Conservation (phyloP, 257 asterid species). For the Perilla frutescens region DNA sequence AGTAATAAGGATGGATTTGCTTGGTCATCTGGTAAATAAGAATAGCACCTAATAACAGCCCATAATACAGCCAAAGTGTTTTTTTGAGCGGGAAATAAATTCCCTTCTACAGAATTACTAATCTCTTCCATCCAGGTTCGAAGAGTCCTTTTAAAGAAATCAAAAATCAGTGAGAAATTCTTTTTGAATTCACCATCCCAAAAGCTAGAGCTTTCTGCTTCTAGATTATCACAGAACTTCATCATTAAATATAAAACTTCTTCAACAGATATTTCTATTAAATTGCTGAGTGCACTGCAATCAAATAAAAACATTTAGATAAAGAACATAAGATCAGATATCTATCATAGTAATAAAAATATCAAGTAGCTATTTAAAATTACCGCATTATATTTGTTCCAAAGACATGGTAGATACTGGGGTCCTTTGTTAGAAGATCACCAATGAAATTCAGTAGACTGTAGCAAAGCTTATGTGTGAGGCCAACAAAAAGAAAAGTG, state of each 20-base stretch:
- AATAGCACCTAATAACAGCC: constrained; percentile 79
- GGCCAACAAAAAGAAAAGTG: constrained; percentile 29
- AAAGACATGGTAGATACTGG: constrained; percentile 51
- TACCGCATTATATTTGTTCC: constrained; percentile 67
- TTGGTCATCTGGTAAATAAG: constrained; percentile 53
- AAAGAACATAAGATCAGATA: constrained; percentile 12
- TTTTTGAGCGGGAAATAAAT: constrained; percentile 43
- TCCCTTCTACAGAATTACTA: constrained; percentile 44
- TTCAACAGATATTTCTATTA: constrained; percentile 59
- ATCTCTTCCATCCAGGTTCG: constrained; percentile 54
- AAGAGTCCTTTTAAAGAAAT: constrained; percentile 53
- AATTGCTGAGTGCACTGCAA: constrained; percentile 80
- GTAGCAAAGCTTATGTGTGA: constrained; percentile 37
- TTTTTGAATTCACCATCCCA: constrained; percentile 51
- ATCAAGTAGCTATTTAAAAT: constrained; percentile 21
- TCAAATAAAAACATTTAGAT: constrained; percentile 33
- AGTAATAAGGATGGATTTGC: constrained; percentile 53
- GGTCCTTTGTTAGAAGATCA: constrained; percentile 65
- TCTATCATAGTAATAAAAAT: background rate
- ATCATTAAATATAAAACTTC: constrained; percentile 67
- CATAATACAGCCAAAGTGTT: constrained; percentile 68
- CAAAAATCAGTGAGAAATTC: constrained; percentile 47
- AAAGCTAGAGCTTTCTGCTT: constrained; percentile 47
- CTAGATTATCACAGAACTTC: constrained; percentile 67
- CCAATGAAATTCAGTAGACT: constrained; percentile 71